These are phyloP conservation scores for Musa acuminata DNA, from an alignment of 176 grass and related monocot genomes.

Conservation along the genomic window DNA sequence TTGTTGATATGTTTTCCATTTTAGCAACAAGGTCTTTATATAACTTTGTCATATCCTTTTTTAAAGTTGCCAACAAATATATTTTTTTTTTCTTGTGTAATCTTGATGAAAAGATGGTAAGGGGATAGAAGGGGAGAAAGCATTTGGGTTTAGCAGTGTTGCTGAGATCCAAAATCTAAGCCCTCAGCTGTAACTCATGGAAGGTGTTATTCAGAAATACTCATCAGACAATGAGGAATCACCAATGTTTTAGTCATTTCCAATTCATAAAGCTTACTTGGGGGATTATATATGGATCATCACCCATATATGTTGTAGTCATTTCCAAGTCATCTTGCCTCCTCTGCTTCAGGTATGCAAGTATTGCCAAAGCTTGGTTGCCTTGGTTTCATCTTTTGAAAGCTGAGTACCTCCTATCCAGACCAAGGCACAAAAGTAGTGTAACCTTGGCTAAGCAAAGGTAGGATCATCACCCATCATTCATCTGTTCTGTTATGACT, in stretches of 20 bases:
- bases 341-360: too few relatives aligned
- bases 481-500: too few relatives aligned
- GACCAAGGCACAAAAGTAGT: too few relatives aligned
- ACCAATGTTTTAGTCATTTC: too few relatives aligned
- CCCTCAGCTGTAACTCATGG: background rate
- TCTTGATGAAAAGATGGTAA: background rate
- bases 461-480: too few relatives aligned
- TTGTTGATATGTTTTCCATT: background rate
- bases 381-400: background rate
- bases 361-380: background rate
- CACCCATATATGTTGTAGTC: too few relatives aligned
- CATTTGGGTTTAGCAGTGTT: background rate
- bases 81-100: background rate
- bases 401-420: background rate
- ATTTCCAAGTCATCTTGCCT: background rate
- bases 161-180: background rate
- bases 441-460: too few relatives aligned
- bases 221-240: background rate
- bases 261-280: background rate
- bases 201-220: background rate
- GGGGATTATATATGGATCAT: background rate
- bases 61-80: background rate
- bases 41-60: background rate
- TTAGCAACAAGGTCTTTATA: background rate
- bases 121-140: background rate